These are phyloP conservation scores for Mycena rebaudengoi DNA, from an alignment of 768 basidiomycete species.

Conservation along the genomic window DNA sequence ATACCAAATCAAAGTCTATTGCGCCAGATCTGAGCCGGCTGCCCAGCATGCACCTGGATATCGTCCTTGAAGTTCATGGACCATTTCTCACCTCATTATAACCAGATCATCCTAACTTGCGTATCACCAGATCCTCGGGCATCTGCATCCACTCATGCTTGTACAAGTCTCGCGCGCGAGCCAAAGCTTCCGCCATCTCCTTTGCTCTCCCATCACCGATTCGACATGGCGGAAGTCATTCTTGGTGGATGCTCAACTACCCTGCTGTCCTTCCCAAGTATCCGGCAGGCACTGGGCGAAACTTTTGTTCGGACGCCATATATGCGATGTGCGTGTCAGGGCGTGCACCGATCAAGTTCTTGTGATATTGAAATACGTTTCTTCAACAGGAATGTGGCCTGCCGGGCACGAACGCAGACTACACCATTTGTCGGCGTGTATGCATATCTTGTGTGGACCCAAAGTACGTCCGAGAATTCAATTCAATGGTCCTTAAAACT, in stretches of 20 bases:
- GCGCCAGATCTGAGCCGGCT: not conserved
- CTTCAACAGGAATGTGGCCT: too few relatives aligned
- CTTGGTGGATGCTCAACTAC: not conserved
- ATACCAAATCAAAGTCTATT: too few relatives aligned
- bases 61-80: not conserved
- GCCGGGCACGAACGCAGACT: not conserved
- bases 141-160: not conserved
- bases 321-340: not conserved
- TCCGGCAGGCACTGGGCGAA: not conserved
- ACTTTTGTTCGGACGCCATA: not conserved
- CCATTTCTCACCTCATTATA: too few relatives aligned
- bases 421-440: not conserved
- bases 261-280: not conserved
- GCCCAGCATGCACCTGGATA: not conserved
- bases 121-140: slow-evolving; percentile 1
- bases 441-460: not conserved
- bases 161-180: not conserved
- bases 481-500: not conserved
- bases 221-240: not conserved
- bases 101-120: too few relatives aligned
- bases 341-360: too few relatives aligned
- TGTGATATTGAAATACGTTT: too few relatives aligned
- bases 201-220: not conserved
- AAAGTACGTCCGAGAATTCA: not conserved
- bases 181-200: not conserved